Base-by-base conservation (phyloP, 768 basidiomycete species). In the Termitomyces sp. region DNA sequence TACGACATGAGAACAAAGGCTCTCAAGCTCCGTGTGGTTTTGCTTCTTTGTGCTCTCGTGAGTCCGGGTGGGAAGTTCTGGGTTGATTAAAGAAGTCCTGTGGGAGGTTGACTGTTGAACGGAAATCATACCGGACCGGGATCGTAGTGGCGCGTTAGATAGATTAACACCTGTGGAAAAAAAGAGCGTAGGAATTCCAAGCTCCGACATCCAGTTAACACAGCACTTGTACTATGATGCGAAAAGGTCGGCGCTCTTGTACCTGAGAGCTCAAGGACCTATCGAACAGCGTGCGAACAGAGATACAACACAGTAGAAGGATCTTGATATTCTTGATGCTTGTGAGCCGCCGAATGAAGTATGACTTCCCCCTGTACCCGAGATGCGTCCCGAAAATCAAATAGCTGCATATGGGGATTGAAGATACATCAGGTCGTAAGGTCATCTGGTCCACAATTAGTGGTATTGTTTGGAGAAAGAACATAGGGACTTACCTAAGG, bases 401-500 rank as follows among this genome's bases (percentile, higher is more conserved):
- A 32, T 45, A 33, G 40, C 11, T 36, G 18, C 24, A 54, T 44
- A 65, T 62, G 39, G 42, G 55, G 28, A 35, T 36, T 59, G 53
- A 55, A 60, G 60, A 60, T 65, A 63, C 65, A 66, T 57, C 49
- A 40, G 44, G 33, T 66, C 57, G 24, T 62, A 57, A 49, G 51
- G 51, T 55, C 45, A 55, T 65, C 56, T 61, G 35, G 33, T 57
- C 24, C 24, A 8, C 36, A 58, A 39, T 64, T 35, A 62, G 52
- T 45, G 32, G 15, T 33, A 32, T 22, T 18, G 4, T 45, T 24
- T 24, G 16, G 20, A 32, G 15, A 61, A 50, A 58, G 32, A 7
- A 24, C 4, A 15, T 20, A 12, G 12, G 11, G 15, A 40, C 24
- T 57, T 39, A 35, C 64, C 61, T 65, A 51, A 65, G 16, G 28